Evolutionary conservation across 2,329 filamentous ascomycete species (phyloP).

Genomic region (Ophiostoma fasciatum): DNA sequence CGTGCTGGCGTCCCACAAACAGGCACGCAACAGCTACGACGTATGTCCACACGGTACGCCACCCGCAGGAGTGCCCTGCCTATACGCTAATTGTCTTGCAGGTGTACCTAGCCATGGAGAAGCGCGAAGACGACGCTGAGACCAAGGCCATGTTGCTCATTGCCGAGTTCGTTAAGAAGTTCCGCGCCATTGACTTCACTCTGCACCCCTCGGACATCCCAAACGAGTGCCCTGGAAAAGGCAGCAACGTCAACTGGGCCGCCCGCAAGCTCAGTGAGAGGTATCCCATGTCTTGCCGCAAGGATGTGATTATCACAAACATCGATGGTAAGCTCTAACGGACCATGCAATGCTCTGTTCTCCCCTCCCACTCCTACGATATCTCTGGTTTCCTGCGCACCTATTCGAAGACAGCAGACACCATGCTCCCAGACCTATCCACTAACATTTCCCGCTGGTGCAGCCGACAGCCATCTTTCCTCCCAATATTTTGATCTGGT

Average conservation of each 20-base stretch:
- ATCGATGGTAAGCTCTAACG: conserved; percentile 62
- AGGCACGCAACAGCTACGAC: conserved; percentile 50
- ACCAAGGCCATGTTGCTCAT: conserved; percentile 47
- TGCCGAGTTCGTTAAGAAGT: conserved; percentile 48
- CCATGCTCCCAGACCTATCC: too few species aligned
- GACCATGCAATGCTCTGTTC: too few species aligned
- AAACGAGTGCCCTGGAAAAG: conserved; percentile 57
- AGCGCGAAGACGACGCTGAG: conserved; percentile 46
- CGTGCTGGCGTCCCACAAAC: conserved; percentile 51
- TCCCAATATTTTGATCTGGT: conserved; percentile 52
- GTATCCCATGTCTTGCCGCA: conserved; percentile 36
- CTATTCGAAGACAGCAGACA: too few species aligned
- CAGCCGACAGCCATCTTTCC: conserved; percentile 57
- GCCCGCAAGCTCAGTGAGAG: conserved; percentile 49
- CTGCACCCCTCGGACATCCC: conserved; percentile 51
- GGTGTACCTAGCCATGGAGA: conserved; percentile 61
- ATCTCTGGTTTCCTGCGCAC: too few species aligned
- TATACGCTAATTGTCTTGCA: conserved; percentile 17
- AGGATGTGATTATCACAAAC: conserved; percentile 52
- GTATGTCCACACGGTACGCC: too few species aligned
- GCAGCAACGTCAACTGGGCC: conserved; percentile 60
- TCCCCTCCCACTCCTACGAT: too few species aligned
- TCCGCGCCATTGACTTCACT: conserved; percentile 52
- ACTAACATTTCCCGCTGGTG: conserved; percentile 8
- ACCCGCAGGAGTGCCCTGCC: too few species aligned